These are phyloP conservation scores for Vinca major DNA, from an alignment of 305 asterid species.

Conservation along the genomic window DNA sequence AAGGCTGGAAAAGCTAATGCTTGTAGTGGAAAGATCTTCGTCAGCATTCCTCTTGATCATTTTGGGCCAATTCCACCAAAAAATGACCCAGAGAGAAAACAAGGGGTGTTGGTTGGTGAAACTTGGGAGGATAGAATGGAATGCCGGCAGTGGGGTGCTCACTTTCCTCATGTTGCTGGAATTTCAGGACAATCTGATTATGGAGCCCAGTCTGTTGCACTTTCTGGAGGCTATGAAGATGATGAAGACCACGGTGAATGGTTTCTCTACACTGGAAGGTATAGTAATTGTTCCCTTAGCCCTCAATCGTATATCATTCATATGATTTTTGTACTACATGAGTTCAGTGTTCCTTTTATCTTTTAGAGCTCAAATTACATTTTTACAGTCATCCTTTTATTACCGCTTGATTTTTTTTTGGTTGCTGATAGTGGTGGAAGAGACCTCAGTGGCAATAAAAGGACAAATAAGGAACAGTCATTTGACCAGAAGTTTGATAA, in stretches of 20 bases:
- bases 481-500: conserved; percentile 55
- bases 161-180: conserved; percentile 82
- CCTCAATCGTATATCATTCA: background rate
- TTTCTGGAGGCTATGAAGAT: conserved; percentile 85
- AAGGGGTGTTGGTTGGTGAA: conserved; percentile 80
- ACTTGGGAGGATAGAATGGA: conserved; percentile 84
- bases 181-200: conserved; percentile 67
- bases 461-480: conserved; percentile 68
- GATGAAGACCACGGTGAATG: conserved; percentile 96
- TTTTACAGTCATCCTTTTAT: background rate
- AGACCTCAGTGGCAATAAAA: conserved; percentile 59
- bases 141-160: conserved; percentile 97
- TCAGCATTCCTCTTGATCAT: conserved; percentile 66
- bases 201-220: conserved; percentile 89
- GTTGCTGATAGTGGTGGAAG: conserved; percentile 62
- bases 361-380: background rate
- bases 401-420: background rate
- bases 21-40: conserved; percentile 84
- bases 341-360: background rate
- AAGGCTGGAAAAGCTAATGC: conserved; percentile 91
- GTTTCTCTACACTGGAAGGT: conserved; percentile 98
- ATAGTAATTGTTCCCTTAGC: conserved; percentile 8
- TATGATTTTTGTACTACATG: background rate
- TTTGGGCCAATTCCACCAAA: conserved; percentile 78
- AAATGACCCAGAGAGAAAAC: conserved; percentile 57